Evolutionary conservation across 805 yeast genomes (phyloP).

Genomic region (Ogataea ramenticola): DNA sequence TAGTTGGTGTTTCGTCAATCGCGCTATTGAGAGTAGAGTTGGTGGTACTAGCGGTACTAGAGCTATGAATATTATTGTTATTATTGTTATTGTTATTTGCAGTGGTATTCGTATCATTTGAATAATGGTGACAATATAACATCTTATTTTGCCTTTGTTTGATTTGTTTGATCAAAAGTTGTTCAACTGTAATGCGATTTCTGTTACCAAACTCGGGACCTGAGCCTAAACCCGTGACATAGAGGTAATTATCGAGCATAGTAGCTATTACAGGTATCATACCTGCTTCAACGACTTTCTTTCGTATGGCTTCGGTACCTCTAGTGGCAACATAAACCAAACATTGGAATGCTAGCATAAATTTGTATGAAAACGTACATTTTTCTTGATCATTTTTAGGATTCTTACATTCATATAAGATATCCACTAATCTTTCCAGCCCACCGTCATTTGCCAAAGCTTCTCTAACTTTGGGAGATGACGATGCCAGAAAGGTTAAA

Average conservation of each 20-base stretch:
- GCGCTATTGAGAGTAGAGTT: constrained; percentile 6
- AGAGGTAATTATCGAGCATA: constrained; percentile 77
- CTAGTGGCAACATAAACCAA: constrained; percentile 86
- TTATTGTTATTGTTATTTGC: not conserved
- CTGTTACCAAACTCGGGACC: not conserved
- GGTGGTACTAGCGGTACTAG: not conserved
- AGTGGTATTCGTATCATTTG: not conserved
- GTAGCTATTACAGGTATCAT: constrained; percentile 88
- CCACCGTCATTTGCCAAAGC: constrained; percentile 90
- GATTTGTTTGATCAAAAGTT: not conserved
- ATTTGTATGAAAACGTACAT: constrained; percentile 81
- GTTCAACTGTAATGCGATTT: not conserved
- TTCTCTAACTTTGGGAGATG: constrained; percentile 85
- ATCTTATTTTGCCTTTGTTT: not conserved
- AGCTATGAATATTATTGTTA: not conserved
- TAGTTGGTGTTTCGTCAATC: not conserved
- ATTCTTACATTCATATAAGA: constrained; percentile 69
- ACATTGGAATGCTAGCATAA: constrained; percentile 94
- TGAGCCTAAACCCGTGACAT: not conserved
- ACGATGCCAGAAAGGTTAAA: constrained; percentile 77
- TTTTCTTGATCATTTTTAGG: constrained; percentile 29
- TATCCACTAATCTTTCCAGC: constrained; percentile 76
- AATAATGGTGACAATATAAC: not conserved
- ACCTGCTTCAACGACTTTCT: constrained; percentile 86
- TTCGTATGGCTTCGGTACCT: constrained; percentile 81